These are phyloP conservation scores for Globisporangium paroecandrum DNA, from an alignment of 352 stramenopile species.

Conservation along the genomic window DNA sequence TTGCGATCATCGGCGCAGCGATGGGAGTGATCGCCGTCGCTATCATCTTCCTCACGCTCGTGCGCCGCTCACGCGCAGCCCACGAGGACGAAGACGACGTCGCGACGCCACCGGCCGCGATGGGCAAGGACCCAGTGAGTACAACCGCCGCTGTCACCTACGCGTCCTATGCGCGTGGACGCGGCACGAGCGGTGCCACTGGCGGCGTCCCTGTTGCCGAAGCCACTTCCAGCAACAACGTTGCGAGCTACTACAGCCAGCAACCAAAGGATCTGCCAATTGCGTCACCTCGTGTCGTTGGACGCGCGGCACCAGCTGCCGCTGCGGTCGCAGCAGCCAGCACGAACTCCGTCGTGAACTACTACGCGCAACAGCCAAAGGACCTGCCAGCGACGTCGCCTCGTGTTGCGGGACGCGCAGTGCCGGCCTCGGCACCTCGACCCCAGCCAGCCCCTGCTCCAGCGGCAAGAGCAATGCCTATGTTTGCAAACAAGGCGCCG, in stretches of 20 bases:
- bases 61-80: constrained; percentile 62
- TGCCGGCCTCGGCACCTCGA: constrained; percentile 31
- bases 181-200: constrained; percentile 12
- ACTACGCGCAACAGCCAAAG: constrained; percentile 5
- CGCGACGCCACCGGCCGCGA: constrained; percentile 28
- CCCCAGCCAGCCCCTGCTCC: constrained; percentile 1
- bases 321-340: background rate
- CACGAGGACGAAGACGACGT: constrained; percentile 61
- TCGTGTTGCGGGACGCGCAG: constrained; percentile 35
- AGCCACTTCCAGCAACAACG: constrained; percentile 23
- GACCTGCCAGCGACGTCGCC: constrained; percentile 13
- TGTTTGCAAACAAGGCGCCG: constrained; percentile 18
- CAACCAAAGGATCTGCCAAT: constrained; percentile 38
- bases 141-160: constrained; percentile 32
- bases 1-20: constrained; percentile 68
- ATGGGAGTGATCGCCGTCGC: constrained; percentile 79
- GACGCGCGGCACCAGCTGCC: constrained; percentile 35
- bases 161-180: constrained; percentile 27
- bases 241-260: constrained; percentile 55
- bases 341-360: constrained; percentile 6
- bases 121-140: constrained; percentile 36
- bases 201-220: constrained; percentile 1
- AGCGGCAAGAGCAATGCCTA: constrained; percentile 7
- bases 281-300: constrained; percentile 39
- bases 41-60: constrained; percentile 74